Evolutionary conservation across 75 land plant genomes (phyloP).

Genomic region (Cunninghamia lanceolata): DNA sequence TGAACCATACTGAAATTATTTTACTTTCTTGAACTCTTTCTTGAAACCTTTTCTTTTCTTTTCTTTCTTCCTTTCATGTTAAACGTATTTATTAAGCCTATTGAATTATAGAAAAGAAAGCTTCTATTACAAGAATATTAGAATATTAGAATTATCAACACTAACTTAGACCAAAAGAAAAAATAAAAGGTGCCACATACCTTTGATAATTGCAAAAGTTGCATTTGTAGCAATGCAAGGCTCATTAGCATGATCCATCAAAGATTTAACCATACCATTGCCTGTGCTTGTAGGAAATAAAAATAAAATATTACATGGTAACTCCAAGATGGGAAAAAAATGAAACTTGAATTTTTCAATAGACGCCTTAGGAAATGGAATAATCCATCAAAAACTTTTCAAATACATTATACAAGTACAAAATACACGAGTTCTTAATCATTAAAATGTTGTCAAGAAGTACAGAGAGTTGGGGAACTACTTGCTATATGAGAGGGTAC

Average conservation of each 20-base stretch:
- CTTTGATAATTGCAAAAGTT: conserved; percentile 73
- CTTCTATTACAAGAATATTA: not conserved
- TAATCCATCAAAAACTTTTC: too few relatives aligned
- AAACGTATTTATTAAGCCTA: too few relatives aligned
- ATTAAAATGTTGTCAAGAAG: not conserved
- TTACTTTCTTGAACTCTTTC: not conserved
- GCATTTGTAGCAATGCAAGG: conserved; percentile 67
- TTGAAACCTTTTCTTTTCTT: not conserved
- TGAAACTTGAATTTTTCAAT: not conserved
- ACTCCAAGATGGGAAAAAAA: not conserved
- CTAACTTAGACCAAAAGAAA: not conserved
- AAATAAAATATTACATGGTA: not conserved
- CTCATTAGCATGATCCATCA: conserved; percentile 69
- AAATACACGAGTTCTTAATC: not conserved
- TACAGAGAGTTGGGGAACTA: too few relatives aligned
- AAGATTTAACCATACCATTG: conserved; percentile 94
- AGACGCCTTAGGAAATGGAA: not conserved
- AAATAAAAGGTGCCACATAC: conserved; percentile 24
- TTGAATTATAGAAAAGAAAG: too few relatives aligned
- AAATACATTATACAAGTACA: not conserved
- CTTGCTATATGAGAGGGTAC: not conserved
- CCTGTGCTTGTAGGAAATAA: conserved; percentile 64
- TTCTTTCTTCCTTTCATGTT: too few relatives aligned
- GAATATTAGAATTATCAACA: not conserved
- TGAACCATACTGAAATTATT: too few relatives aligned